Base-by-base conservation (phyloP, 2,329 filamentous ascomycete species). In the Seiridium unicorne region DNA sequence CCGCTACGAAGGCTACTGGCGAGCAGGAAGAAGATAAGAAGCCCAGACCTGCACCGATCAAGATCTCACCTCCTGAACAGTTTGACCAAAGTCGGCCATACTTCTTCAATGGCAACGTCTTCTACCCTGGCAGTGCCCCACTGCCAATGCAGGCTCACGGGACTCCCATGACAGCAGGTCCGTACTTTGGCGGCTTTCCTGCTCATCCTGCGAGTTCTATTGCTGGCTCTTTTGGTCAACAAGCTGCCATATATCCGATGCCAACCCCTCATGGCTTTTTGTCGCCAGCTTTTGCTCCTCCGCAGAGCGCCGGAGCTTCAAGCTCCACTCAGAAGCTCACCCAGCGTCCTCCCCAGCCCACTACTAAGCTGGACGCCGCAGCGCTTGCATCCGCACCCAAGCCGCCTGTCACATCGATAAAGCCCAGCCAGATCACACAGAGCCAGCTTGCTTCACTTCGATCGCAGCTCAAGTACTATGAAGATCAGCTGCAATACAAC, bases 401-500 rank as follows among this genome's bases (percentile, higher is more conserved):
- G 47, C 78, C 81, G 10, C 83, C 81, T 3, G 75, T 81, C 32
- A 86, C 84, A n/a, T 86, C 84, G 5, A 87, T 87, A 62, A 79
- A 79, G 31, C 81, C 80, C 3, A 87, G 84, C 65, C 82, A 85
- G n/a, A 85, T 87, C 64, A 87, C 83, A 6, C 83, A 76, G 68
- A 84, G 82, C 64, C 84, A 87, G 64, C 79, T 87, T 55, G 77
- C 81, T 31, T 72, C 74, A 47, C 77, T 88, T 58, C 79, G 78
- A 46, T 66, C 69, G n/a, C 79, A 79, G n/a, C 75, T 88, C 61
- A 84, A 81, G 66, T 81, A 82, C 60, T 76, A 83, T 46, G 81
- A 87, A 63, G 81, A 84, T 61, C 85, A 89, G 64, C 71, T 88
- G 49, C 79, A 81, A 57, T 86, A 84, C 74, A 88, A 88, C 68